These are phyloP conservation scores for Singerocomus inundabilis DNA, from an alignment of 1,284 basidiomycete species.

Conservation along the genomic window DNA sequence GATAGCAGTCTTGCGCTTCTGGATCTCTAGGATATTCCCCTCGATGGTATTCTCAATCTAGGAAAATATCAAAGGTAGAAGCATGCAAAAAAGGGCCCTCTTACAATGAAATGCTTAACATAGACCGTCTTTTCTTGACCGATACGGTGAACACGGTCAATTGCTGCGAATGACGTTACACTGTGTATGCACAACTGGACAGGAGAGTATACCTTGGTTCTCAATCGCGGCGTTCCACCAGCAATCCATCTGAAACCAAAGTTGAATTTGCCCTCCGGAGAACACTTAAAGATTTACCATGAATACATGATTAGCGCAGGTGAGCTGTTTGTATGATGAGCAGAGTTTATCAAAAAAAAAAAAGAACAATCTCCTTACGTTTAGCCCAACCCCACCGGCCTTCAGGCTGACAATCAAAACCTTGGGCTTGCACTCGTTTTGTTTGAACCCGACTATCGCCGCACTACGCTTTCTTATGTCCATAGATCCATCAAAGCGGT, in stretches of 20 bases:
- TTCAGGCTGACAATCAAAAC: slow-evolving; percentile 89
- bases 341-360: background rate
- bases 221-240: slow-evolving; percentile 95
- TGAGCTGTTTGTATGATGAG: slow-evolving; percentile 47
- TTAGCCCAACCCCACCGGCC: slow-evolving; percentile 92
- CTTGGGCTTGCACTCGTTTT: slow-evolving; percentile 63
- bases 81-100: slow-evolving; percentile 23
- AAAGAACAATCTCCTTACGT: slow-evolving; percentile 46
- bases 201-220: slow-evolving; percentile 68
- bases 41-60: slow-evolving; percentile 76
- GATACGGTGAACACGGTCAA: slow-evolving; percentile 79
- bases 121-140: slow-evolving; percentile 85
- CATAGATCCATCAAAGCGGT: slow-evolving; percentile 94
- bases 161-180: slow-evolving; percentile 45
- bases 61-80: slow-evolving; percentile 5
- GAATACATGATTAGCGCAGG: slow-evolving; percentile 80
- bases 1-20: slow-evolving; percentile 84
- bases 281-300: slow-evolving; percentile 54
- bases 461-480: slow-evolving; percentile 79
- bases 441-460: slow-evolving; percentile 76
- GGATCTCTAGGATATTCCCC: slow-evolving; percentile 83
- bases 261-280: slow-evolving; percentile 1
- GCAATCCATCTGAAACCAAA: slow-evolving; percentile 77
- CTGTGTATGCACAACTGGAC: slow-evolving; percentile 9
- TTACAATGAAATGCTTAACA: slow-evolving; percentile 88